Evolutionary conservation across 2,329 filamentous ascomycete genomes (phyloP).

Genomic region (Cercospora sesami): DNA sequence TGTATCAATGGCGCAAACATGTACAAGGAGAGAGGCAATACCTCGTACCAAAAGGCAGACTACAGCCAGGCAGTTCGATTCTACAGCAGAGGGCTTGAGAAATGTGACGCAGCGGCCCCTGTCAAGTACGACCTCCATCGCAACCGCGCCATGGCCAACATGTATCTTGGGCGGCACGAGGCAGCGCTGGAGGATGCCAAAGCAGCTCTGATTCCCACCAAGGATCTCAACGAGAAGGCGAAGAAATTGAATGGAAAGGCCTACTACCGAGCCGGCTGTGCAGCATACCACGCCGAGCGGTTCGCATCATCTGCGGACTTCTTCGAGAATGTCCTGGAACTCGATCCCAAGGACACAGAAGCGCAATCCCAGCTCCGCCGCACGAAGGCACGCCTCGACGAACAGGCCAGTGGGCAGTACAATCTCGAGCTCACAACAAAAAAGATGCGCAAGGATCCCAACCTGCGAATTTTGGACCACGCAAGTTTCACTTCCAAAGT

Average conservation of each 20-base stretch:
- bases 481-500: constrained; percentile 25
- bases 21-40: constrained; percentile 30
- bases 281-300: constrained; percentile 31
- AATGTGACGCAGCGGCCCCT: constrained; percentile 2
- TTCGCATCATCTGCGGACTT: constrained; percentile 17
- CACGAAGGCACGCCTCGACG: constrained; percentile 21
- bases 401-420: constrained; percentile 28
- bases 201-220: constrained; percentile 12
- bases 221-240: not conserved
- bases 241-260: constrained; percentile 27
- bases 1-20: constrained; percentile 1
- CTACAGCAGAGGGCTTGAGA: constrained; percentile 19
- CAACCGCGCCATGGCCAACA: constrained; percentile 29
- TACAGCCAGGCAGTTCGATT: constrained; percentile 21
- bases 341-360: constrained; percentile 23
- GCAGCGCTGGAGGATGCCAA: constrained; percentile 25
- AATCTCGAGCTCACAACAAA: constrained; percentile 28
- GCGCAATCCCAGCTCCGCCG: constrained; percentile 16
- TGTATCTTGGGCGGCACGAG: constrained; percentile 27
- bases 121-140: constrained; percentile 26
- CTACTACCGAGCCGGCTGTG: constrained; percentile 29
- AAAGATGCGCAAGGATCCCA: not conserved
- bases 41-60: constrained; percentile 19
- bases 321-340: constrained; percentile 17
- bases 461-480: constrained; percentile 20